phyloP scores from a whole-genome alignment of 2,329 filamentous ascomycete genomes.

The Aspergillus terreus region DNA sequence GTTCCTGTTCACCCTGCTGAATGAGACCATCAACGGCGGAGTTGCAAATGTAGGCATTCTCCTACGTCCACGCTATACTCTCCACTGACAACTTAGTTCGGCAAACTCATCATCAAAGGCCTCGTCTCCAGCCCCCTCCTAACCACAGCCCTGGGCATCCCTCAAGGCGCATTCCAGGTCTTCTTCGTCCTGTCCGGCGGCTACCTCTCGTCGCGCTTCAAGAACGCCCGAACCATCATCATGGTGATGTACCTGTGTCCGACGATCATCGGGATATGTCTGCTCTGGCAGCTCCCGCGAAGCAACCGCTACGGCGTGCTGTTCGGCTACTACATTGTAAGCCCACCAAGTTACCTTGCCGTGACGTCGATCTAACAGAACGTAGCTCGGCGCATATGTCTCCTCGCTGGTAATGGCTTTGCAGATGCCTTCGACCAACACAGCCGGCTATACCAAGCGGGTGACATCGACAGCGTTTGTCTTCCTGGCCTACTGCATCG shows the following conservation, averaged over 20 bases:
- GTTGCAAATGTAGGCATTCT: slow-evolving; percentile 39
- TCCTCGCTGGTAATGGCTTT: slow-evolving; percentile 52
- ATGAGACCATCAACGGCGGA: slow-evolving; percentile 52
- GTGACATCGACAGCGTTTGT: slow-evolving; percentile 46
- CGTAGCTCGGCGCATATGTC: slow-evolving; percentile 43
- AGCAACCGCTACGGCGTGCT: slow-evolving; percentile 46
- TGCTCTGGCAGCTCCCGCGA: slow-evolving; percentile 50
- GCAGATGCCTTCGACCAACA: slow-evolving; percentile 39
- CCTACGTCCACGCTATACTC: too few species aligned
- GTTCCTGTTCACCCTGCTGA: slow-evolving; percentile 47
- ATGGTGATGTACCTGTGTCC: slow-evolving; percentile 53
- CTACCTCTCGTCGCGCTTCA: slow-evolving; percentile 50
- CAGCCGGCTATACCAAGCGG: slow-evolving; percentile 50
- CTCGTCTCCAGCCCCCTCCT: slow-evolving; percentile 45
- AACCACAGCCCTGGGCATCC: slow-evolving; percentile 54
- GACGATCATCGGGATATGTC: slow-evolving; percentile 46
- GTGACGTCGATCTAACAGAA: background rate
- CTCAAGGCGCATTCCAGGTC: slow-evolving; percentile 52
- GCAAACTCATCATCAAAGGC: slow-evolving; percentile 50
- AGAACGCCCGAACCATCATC: slow-evolving; percentile 49
- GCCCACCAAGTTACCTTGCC: background rate
- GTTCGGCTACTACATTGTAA: slow-evolving; percentile 49
- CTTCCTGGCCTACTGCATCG: slow-evolving; percentile 42
- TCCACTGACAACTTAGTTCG: slow-evolving; percentile 34
- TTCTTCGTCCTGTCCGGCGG: slow-evolving; percentile 51